Evolutionary conservation across 2,329 filamentous ascomycete genomes (phyloP), one percentile per base, ranked within the genome.

Genomic region (Geosmithia flava): DNA sequence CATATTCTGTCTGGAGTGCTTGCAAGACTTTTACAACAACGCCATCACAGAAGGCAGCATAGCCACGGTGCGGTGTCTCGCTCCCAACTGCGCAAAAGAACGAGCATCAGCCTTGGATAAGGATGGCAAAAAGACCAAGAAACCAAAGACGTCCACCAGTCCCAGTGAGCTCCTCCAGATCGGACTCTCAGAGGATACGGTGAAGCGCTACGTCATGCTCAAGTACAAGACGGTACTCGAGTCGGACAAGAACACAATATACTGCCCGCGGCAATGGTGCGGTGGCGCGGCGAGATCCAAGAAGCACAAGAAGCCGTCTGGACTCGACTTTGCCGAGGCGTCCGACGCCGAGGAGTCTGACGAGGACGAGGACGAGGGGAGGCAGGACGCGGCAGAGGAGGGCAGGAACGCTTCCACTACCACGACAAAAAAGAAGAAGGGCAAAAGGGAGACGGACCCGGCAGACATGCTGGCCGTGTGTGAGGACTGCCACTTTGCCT

Each of bases 141-240:
- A 83, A 60, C 69, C 71, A 20, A 85, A 84, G 56, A 76, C 76
- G 1, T 77, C 81, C 11, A 69, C 96, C 53, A 89, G 79, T 53
- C 89, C 91, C 0, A 87, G 85, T 58, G 90, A 97, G 65, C 75
- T 97, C 42, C 69, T 89, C 4, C 81, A 87, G 57, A 87, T 91
- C 43, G 83, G 83, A 0, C 66, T 91, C 1, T 70, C 80, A 2
- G 76, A 83, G 50, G 80, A 85, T 16, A 76, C 75, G 33, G 88
- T 96, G 2, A 83, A 87, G 58, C 83, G 93, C 48, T 98, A 94
- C 61, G 86, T 95, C 4, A 81, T 81, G 39, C 74, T 97, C 51
- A 96, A 93, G 67, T 87, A 95, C 59, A 97, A 97, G 68, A 87
- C 85, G 54, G 85, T 88, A 61, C 78, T 97, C 2, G 93, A 97